Base-by-base conservation (phyloP, 75 land plant species). In the Selaginella tamariscina region DNA sequence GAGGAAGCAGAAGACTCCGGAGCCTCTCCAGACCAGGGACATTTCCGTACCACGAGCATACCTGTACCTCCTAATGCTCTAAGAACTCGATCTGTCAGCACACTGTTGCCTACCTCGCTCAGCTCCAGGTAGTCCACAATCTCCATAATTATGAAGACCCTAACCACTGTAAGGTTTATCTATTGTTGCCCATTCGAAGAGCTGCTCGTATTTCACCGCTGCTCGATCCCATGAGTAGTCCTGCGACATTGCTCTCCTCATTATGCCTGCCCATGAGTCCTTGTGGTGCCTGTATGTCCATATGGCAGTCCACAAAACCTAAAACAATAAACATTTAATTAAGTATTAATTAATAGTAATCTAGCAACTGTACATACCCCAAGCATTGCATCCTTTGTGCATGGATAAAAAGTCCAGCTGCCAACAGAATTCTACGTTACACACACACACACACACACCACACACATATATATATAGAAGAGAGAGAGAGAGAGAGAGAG, bases 401-500 rank as follows among this genome's bases (percentile, higher is more conserved):
- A 69, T 0, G 97, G 97, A 33, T 85, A 82, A 66, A 92, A 92
- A 0, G 86, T 71, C 97, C 97, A 92, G 71, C 92, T 88, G 80
- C 28, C 68, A 22, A 29, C 29, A 8, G 56, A 60, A 5, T 39
- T 39, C 49, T 39, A 39, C 5, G 49, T 39, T 39, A 5, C 15
- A 39, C 11, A 39, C 49, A 39, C 15, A 39, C 49, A 39, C 49
- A 5, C n/a, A n/a, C n/a, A n/a, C n/a, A n/a, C n/a, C n/a, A n/a
- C n/a, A n/a, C n/a, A n/a, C n/a, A n/a, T n/a, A n/a, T n/a, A n/a
- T n/a, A n/a, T n/a, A n/a, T n/a, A n/a, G n/a, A n/a, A n/a, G n/a
- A n/a, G n/a, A n/a, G n/a, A n/a, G n/a, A n/a, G n/a, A n/a, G n/a
- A n/a, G n/a, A n/a, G n/a, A n/a, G n/a, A n/a, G n/a, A n/a, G n/a